Percentiles rank a stretch among this genome's conserved stretches.
These are phyloP conservation scores for Pyrus communis DNA, from an alignment of 306 rosid genomes.

Conservation along the genomic window DNA sequence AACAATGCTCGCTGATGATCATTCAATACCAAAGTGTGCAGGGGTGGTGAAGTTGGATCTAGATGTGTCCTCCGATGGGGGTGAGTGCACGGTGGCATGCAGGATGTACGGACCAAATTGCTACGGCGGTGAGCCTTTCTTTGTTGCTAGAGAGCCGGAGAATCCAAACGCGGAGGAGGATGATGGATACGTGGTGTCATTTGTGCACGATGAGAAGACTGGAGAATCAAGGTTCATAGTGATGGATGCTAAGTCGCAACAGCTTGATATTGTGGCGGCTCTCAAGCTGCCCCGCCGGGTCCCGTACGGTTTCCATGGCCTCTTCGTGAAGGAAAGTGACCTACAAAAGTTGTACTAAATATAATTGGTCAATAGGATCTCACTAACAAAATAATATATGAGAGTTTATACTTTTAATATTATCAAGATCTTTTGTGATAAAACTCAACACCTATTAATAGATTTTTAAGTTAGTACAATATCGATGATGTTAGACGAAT, in stretches of 20 bases:
- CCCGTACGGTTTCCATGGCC: constrained; percentile 86
- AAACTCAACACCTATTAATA: too few species aligned
- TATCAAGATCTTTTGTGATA: too few species aligned
- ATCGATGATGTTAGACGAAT: too few species aligned
- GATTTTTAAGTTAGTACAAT: too few species aligned
- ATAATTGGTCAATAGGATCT: too few species aligned
- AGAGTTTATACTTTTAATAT: too few species aligned
- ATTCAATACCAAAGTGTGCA: constrained; percentile 79
- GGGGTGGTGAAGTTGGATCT: constrained; percentile 65
- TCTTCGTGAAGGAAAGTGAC: constrained; percentile 62
- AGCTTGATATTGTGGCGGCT: constrained; percentile 54
- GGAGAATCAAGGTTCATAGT: constrained; percentile 74
- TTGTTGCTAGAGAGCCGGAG: constrained; percentile 50
- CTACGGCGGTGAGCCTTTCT: constrained; percentile 84
- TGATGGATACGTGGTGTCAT: constrained; percentile 69
- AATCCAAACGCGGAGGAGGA: constrained; percentile 36
- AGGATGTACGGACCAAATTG: constrained; percentile 63
- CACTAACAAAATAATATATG: too few species aligned
- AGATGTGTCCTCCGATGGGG: constrained; percentile 7
- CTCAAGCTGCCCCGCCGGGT: constrained; percentile 74
- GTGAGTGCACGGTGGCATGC: constrained; percentile 48
- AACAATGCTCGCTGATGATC: background rate
- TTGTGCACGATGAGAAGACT: constrained; percentile 55
- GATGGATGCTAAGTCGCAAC: constrained; percentile 77
- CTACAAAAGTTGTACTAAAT: constrained; percentile 11